phyloP scores from a whole-genome alignment of 768 basidiomycete species.

The Chalciporus sphaerocephalus region DNA sequence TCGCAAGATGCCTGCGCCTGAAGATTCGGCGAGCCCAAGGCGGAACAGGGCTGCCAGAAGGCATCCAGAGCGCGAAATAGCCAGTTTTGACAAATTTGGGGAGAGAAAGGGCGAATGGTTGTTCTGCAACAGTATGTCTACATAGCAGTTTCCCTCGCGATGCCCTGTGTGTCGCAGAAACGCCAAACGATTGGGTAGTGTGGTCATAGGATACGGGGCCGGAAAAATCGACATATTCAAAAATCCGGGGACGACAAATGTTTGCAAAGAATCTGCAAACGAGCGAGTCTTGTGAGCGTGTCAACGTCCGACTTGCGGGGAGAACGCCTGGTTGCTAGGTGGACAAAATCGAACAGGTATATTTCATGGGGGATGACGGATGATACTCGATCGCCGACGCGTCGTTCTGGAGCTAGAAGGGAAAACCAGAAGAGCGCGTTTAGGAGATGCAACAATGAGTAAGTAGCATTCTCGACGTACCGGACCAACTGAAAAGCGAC shows the following conservation, averaged over 20 bases:
- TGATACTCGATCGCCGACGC: conserved; percentile 5
- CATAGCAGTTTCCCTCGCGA: conserved; percentile 20
- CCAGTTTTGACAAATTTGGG: conserved; percentile 29
- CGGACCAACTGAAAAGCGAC: conserved; percentile 7
- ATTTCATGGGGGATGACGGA: conserved; percentile 42
- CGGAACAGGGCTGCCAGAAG: too few species aligned
- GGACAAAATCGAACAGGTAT: conserved; percentile 37
- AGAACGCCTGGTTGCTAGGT: conserved; percentile 13
- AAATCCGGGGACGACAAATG: conserved; percentile 38
- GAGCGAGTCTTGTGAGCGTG: conserved; percentile 27
- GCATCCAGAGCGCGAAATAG: conserved; percentile 4
- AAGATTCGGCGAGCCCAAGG: conserved; percentile 4
- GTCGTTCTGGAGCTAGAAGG: conserved; percentile 28
- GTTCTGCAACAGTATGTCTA: conserved; percentile 21
- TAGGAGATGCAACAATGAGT: not conserved
- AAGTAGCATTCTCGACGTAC: not conserved
- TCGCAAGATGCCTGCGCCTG: not conserved
- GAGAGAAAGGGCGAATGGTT: conserved; percentile 28
- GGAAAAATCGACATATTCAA: conserved; percentile 27
- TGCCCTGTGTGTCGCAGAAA: not conserved
- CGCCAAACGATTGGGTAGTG: not conserved
- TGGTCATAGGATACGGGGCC: conserved; percentile 17
- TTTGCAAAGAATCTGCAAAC: conserved; percentile 44
- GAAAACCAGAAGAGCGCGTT: not conserved
- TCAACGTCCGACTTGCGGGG: conserved; percentile 8